Percentiles rank a stretch among this genome's conserved stretches.
These are phyloP conservation scores for Zygoascus sp. DNA, from an alignment of 1,139 yeast species.

Conservation along the genomic window DNA sequence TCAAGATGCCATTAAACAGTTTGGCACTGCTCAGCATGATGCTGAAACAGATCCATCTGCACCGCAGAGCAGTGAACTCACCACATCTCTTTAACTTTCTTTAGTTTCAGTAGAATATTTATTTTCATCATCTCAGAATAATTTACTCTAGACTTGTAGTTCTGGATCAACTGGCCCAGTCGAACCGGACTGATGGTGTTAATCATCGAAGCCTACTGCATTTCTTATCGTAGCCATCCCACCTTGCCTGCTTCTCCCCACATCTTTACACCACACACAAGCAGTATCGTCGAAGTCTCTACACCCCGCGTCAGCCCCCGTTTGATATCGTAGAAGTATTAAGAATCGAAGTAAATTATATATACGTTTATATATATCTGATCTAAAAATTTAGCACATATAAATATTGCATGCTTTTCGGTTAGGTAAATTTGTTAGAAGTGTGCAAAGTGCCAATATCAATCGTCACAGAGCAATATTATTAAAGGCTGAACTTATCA, in stretches of 20 bases:
- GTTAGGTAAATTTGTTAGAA: conserved; percentile 1
- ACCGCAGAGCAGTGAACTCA: no score
- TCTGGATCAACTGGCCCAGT: no score
- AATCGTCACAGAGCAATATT: not conserved
- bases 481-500: not conserved
- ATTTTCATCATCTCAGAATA: no score
- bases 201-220: no score
- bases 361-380: not conserved
- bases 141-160: no score
- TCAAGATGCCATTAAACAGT: conserved; percentile 20
- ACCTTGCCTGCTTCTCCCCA: not conserved
- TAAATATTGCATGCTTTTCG: not conserved
- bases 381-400: not conserved
- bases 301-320: not conserved
- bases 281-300: not conserved
- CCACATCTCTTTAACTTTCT: no score
- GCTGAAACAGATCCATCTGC: no score
- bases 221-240: not conserved
- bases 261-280: not conserved
- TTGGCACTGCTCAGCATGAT: no score
- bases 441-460: not conserved
- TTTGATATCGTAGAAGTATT: not conserved
- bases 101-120: no score
- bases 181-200: no score
- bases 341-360: conserved; percentile 6